Evolutionary conservation across 1,284 basidiomycete species (phyloP), one percentile per base, ranked within the genome.

Genomic region (Sanguinoderma infundibulare): DNA sequence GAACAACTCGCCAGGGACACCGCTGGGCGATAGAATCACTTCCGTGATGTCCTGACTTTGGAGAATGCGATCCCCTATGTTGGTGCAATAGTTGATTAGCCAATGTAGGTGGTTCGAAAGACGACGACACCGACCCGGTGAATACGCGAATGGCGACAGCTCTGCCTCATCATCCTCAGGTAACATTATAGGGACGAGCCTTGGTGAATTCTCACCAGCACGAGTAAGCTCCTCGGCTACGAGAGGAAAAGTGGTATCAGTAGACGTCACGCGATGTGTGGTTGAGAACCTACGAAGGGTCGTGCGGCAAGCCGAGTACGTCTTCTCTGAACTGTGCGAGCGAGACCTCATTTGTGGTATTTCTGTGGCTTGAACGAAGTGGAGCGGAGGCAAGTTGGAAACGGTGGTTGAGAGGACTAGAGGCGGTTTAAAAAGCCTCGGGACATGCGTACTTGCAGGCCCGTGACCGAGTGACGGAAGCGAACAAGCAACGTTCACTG

Each of bases 11-110:
- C 5, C 17, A 4, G 30, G 32, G 2, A 26, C 7, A 7, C 22
- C 34, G 20, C 32, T 30, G 15, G 35, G 14, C 1, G 15, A 12
- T 15, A 52, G 17, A 2, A 35, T 38, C 6, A 57, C 32, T 28
- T 57, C 56, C 22, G 49, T 44, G 14, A 42, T 52, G 50, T 52
- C 56, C 30, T 24, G 6, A 7, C 49, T 35, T 20, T 57, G 49
- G n/a, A 30, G 30, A 22, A 51, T 39, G 9, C 44, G 17, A 30
- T 5, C n/a, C 28, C 24, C 47, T 30, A 20, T 35, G 14, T 5
- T 35, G 46, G 34, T 32, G 30, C 12, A 26, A 24, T n/a, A n/a
- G n/a, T n/a, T n/a, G 30, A 24, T 30, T 5, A 24, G 35, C n/a
- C n/a, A 1, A 52, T 20, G 15, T 15, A 26, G 14, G 20, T 36